A percentile compares a stretch with the other conserved stretches of the same genome.
Conservation (phyloP, 179 eudicot species). For the Spergularia azorica region DNA sequence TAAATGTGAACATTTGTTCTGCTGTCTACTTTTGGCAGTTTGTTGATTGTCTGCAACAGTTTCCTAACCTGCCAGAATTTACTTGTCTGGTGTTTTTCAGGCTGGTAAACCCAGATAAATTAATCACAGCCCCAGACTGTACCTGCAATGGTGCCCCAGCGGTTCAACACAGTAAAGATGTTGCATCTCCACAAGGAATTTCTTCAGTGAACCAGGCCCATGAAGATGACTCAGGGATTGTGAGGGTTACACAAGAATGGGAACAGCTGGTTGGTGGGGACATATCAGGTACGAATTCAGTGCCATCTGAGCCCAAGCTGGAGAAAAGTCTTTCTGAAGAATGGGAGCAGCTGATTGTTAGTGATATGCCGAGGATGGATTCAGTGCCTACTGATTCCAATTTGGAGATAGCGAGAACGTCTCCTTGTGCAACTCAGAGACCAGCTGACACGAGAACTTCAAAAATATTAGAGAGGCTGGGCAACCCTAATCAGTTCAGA, state of each 20-base stretch:
- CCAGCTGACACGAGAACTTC: slow-evolving; percentile 65
- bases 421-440: slow-evolving; percentile 36
- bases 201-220: slow-evolving; percentile 17
- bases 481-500: slow-evolving; percentile 64
- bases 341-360: slow-evolving; percentile 73
- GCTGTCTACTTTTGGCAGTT: background rate
- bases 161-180: slow-evolving; percentile 16
- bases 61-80: background rate
- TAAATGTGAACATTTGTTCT: background rate
- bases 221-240: slow-evolving; percentile 34
- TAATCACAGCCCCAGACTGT: slow-evolving; percentile 20
- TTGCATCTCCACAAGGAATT: slow-evolving; percentile 26
- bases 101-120: slow-evolving; percentile 21
- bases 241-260: slow-evolving; percentile 13
- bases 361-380: slow-evolving; percentile 34
- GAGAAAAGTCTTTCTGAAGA: slow-evolving; percentile 51
- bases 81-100: slow-evolving; percentile 22
- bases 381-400: slow-evolving; percentile 45
- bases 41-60: background rate
- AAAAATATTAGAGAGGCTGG: slow-evolving; percentile 76
- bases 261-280: slow-evolving; percentile 11
- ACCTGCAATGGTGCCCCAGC: slow-evolving; percentile 21
- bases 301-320: slow-evolving; percentile 3
- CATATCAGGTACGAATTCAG: slow-evolving; percentile 12
- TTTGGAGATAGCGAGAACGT: slow-evolving; percentile 29